These are phyloP conservation scores for Paecilomyces sp. DNA, from an alignment of 2,329 filamentous ascomycete species.

Conservation along the genomic window DNA sequence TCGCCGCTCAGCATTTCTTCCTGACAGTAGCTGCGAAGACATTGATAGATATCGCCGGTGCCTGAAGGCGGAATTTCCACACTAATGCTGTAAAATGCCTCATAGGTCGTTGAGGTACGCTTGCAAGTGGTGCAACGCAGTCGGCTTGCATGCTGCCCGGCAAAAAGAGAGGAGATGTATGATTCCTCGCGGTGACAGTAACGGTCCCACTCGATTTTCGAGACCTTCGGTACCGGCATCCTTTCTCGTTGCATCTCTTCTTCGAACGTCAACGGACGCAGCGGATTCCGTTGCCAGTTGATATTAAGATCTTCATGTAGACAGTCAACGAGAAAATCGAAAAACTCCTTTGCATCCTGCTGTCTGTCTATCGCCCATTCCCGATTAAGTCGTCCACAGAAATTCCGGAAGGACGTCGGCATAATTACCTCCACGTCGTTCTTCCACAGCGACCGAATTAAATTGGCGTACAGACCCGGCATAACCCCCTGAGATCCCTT, in stretches of 20 bases:
- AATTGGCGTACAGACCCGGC: constrained; percentile 54
- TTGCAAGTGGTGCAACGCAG: constrained; percentile 56
- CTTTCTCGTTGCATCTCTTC: constrained; percentile 56
- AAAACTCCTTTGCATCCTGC: constrained; percentile 88
- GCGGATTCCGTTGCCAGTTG: constrained; percentile 52
- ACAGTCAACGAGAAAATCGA: constrained; percentile 72
- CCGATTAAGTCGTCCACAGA: constrained; percentile 57
- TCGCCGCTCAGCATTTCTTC: constrained; percentile 62
- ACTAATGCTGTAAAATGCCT: constrained; percentile 64
- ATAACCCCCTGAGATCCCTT: constrained; percentile 59
- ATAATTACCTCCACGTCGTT: constrained; percentile 44
- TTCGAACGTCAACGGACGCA: constrained; percentile 51
- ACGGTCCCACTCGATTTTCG: constrained; percentile 65
- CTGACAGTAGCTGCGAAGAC: constrained; percentile 61
- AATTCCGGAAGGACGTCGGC: constrained; percentile 58
- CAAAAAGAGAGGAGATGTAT: constrained; percentile 74
- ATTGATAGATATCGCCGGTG: constrained; percentile 56
- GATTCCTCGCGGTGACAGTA: constrained; percentile 65
- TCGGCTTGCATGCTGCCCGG: constrained; percentile 59
- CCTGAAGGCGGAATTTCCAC: constrained; percentile 61
- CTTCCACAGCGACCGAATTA: constrained; percentile 58
- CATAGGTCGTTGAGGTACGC: constrained; percentile 59
- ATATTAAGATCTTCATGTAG: constrained; percentile 81
- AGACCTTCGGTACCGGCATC: constrained; percentile 57
- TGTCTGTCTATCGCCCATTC: constrained; percentile 69